Evolutionary conservation across 192 early-diverging fungal genomes (phyloP), one percentile per base, ranked within the genome.

Genomic region (Backusella macrospora): DNA sequence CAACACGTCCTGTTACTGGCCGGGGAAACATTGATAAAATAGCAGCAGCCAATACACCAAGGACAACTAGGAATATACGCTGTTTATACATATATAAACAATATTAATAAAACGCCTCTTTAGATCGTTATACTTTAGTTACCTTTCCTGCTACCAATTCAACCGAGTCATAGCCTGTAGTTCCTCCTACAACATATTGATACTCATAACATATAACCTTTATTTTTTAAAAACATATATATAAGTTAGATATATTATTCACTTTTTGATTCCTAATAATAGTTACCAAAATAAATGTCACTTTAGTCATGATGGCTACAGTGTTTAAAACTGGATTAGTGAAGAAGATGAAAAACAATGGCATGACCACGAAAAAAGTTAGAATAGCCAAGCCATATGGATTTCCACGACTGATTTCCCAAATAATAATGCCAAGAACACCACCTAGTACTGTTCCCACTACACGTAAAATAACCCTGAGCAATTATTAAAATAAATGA

Each of bases 1-100:
- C 81, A 2, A 82, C 76, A 38, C 81, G 59, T 15, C 81, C 81
- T 5, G 71, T 73, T 5, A 76, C 68, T 15, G 78, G 78, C 9
- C 63, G 69, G 8, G 81, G 81, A 0, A 80, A 67, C 34, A 76
- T 71, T 21, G 64, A 55, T 63, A 82, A 68, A 14, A 82, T 70
- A n/a, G 55, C 76, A 55, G 75, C 62, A 37, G 81, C 75, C 8
- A 48, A 62, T 21, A 82, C 52, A 65, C 81, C 81, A 65, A 77
- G 48, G 16, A 73, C 44, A 39, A 82, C 74, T 34, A 75, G 38
- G 2, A 79, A 55, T 6, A 74, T 64, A 39, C 78, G 69, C 78
- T 79, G 29, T 42, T 34, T 37, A 55, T 55, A 59, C 15, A 18
- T 45, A 34, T 34, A 34, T 34, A 59, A 34, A 34, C 29, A 38